Evolutionary conservation across 2,329 filamentous ascomycete genomes (phyloP).

Genomic region (Neofusicoccum umdonicola): DNA sequence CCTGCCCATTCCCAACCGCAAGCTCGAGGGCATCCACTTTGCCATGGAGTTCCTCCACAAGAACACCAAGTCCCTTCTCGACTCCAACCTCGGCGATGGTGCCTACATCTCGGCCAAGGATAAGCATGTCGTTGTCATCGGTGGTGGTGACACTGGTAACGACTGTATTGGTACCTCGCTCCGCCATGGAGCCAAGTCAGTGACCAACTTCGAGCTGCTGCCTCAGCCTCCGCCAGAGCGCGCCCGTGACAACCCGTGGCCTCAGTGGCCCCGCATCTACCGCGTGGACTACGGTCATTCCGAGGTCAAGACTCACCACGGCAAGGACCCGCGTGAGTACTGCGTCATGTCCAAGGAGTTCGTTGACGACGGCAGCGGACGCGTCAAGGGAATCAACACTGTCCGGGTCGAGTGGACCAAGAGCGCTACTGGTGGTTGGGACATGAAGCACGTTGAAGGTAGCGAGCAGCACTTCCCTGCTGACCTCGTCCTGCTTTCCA

Average conservation of each 20-base stretch:
- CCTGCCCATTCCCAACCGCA: conserved; percentile 83
- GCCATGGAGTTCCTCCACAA: conserved; percentile 97
- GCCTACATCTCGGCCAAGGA: conserved; percentile 91
- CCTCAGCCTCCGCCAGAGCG: conserved; percentile 90
- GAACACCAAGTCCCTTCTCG: conserved; percentile 96
- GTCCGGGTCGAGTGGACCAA: conserved; percentile 96
- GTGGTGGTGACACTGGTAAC: conserved; percentile 95
- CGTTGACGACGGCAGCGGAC: conserved; percentile 80
- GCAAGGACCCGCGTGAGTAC: conserved; percentile 93
- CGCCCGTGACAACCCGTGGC: conserved; percentile 94
- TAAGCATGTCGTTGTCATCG: conserved; percentile 95
- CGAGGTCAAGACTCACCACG: conserved; percentile 93
- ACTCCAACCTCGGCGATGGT: conserved; percentile 80
- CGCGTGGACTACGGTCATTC: conserved; percentile 97
- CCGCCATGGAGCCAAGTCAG: conserved; percentile 90
- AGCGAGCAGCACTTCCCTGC: conserved; percentile 96
- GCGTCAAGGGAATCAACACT: conserved; percentile 94
- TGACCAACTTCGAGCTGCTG: conserved; percentile 93
- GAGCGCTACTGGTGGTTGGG: conserved; percentile 84
- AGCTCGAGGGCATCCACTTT: conserved; percentile 86
- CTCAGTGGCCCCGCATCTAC: conserved; percentile 96
- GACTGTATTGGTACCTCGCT: conserved; percentile 97
- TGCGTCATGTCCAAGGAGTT: conserved; percentile 99
- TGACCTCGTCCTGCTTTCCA: conserved; percentile 88
- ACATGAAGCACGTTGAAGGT: conserved; percentile 96